These are phyloP conservation scores for Barbatosphaeria neglecta DNA, from an alignment of 495 filamentous ascomycete species.

Conservation along the genomic window DNA sequence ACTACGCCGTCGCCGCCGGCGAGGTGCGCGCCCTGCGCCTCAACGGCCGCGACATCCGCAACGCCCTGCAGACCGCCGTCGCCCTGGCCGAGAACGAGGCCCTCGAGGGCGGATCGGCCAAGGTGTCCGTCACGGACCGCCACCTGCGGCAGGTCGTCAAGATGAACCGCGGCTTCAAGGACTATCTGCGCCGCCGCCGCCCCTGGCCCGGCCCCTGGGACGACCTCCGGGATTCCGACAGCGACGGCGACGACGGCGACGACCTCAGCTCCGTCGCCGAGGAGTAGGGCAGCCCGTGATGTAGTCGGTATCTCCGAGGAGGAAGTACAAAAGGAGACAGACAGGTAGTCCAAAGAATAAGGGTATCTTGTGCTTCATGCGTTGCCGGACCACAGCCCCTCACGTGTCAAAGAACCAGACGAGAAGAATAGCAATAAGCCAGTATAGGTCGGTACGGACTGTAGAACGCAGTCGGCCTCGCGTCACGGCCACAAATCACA, in stretches of 20 bases:
- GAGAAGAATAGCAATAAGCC: too few relatives aligned
- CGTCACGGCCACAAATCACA: too few relatives aligned
- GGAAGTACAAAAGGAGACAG: too few relatives aligned
- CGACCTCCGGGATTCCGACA: conserved; percentile 4
- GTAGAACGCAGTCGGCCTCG: too few relatives aligned
- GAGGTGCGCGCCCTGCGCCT: conserved; percentile 18
- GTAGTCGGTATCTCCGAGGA: too few relatives aligned
- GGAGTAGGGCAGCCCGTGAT: too few relatives aligned
- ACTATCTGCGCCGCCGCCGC: conserved; percentile 8
- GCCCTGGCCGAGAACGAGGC: conserved; percentile 31
- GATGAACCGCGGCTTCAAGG: conserved; percentile 31
- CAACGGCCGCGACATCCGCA: conserved; percentile 32
- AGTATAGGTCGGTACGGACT: too few relatives aligned
- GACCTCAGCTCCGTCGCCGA: background rate
- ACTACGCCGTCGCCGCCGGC: conserved; percentile 15
- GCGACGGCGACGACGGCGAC: conserved; percentile 2
- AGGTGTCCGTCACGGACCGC: conserved; percentile 18
- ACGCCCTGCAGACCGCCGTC: conserved; percentile 31
- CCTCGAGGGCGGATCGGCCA: conserved; percentile 16
- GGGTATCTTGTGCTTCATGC: too few relatives aligned
- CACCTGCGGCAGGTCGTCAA: conserved; percentile 23
- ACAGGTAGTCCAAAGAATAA: too few relatives aligned
- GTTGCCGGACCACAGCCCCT: too few relatives aligned
- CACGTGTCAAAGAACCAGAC: too few relatives aligned
- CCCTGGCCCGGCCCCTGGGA: conserved; percentile 3